phyloP scores from a whole-genome alignment of 163 green algal species.

The Chloromonas sp. region DNA sequence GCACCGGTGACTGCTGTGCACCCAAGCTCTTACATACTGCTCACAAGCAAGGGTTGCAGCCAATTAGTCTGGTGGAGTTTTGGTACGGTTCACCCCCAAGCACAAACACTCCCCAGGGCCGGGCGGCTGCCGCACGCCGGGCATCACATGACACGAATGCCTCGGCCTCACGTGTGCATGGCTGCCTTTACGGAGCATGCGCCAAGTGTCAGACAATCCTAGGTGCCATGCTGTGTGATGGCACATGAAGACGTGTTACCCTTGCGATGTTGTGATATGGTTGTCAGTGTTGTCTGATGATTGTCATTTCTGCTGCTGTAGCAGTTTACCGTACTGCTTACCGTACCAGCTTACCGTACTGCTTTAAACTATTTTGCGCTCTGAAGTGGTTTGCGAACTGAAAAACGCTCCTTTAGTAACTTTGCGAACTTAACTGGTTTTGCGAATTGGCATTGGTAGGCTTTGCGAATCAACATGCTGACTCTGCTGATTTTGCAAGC shows the following conservation, averaged over 20 bases:
- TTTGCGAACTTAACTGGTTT: too few relatives aligned
- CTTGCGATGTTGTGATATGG: too few relatives aligned
- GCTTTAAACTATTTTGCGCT: too few relatives aligned
- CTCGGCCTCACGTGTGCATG: conserved; percentile 1
- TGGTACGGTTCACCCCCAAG: conserved; percentile 39
- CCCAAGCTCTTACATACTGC: conserved; percentile 45
- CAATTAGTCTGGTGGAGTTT: conserved; percentile 34
- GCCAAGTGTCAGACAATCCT: conserved; percentile 36
- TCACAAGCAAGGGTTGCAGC: conserved; percentile 8
- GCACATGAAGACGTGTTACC: neutral
- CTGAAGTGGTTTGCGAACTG: too few relatives aligned
- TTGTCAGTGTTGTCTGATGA: too few relatives aligned
- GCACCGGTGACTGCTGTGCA: conserved; percentile 42
- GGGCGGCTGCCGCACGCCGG: neutral
- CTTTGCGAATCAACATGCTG: too few relatives aligned
- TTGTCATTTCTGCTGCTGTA: too few relatives aligned
- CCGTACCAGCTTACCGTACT: too few relatives aligned
- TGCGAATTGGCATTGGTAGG: too few relatives aligned
- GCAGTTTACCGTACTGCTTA: too few relatives aligned
- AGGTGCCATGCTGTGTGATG: conserved; percentile 35
- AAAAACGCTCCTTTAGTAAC: too few relatives aligned
- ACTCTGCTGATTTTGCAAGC: too few relatives aligned
- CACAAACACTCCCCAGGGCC: conserved; percentile 23
- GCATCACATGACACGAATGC: neutral
- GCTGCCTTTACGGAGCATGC: conserved; percentile 28